Base-by-base conservation (phyloP, 1,284 basidiomycete genomes). In the Amylostereum chailletii region DNA sequence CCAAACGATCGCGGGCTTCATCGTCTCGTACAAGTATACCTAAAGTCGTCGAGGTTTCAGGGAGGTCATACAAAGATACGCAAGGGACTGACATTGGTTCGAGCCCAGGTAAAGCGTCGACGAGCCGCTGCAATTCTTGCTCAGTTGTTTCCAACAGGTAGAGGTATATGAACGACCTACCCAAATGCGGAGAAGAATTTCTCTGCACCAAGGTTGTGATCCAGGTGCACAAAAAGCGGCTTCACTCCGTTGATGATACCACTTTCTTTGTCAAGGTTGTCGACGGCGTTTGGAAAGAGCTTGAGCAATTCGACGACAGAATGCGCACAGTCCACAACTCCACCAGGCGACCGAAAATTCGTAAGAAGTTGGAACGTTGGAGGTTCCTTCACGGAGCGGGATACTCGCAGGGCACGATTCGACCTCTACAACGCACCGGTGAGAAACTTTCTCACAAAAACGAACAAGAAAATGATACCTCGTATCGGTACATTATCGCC, bases 401-500 rank as follows among this genome's bases (percentile, higher is more conserved):
- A 19, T 19, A 19, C 19, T 19, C 19, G 19, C 19, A 19, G 19
- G 19, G 19, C 19, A 19, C 19, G 19, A 19, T 19, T 19, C 19
- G 19, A 19, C 19, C 19, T 19, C 19, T 19, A 19, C 19, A 19
- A 19, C 19, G 19, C 19, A 19, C 19, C 19, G 19, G 19, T 19
- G 19, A 19, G 19, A 19, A 1, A 1, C 1, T 19, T 19, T 19
- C 19, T 19, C 19, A 19, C 19, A 19, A 19, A 19, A 19, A 19
- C 19, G 19, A 19, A 19, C 19, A 19, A 19, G 19, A 19, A 19
- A 19, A 19, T 19, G 19, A 19, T 19, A 77, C 80, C 61, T 84
- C 79, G 0, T 77, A 59, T 34, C 72, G 69, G 47, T 70, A 75
- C 30, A 82, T 54, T 47, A 77, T 77, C 0, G 80, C 71, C 53